Evolutionary conservation across 768 basidiomycete genomes (phyloP).

Genomic region (Suillus fuscotomentosus): DNA sequence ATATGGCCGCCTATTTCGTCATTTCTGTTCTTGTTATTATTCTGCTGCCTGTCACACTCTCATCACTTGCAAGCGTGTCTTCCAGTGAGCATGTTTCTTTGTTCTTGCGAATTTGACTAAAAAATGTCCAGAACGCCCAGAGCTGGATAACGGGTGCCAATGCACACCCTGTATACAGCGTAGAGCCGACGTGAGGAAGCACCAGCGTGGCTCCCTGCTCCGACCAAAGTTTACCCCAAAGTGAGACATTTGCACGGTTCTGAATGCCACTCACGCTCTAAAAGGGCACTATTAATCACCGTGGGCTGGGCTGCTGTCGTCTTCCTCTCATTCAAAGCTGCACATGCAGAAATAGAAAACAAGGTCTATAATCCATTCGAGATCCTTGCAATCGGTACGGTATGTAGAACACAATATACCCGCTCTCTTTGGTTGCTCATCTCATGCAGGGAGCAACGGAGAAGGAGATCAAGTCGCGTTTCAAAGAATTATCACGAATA

Average conservation of each 20-base stretch:
- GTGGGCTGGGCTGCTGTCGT: conserved; percentile 76
- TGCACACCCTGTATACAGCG: conserved; percentile 63
- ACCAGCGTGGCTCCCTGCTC: conserved; percentile 46
- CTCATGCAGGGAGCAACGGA: conserved; percentile 58
- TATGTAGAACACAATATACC: conserved; percentile 33
- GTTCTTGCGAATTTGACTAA: conserved; percentile 8
- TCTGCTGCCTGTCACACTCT: conserved; percentile 74
- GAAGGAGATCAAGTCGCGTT: conserved; percentile 95
- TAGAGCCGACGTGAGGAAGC: conserved; percentile 41
- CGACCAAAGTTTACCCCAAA: conserved; percentile 48
- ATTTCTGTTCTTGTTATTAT: conserved; percentile 86
- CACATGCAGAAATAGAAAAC: conserved; percentile 51
- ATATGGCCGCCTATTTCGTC: conserved; percentile 88
- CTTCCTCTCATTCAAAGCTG: conserved; percentile 65
- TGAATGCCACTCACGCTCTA: conserved; percentile 6
- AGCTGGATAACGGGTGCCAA: conserved; percentile 49
- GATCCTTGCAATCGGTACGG: conserved; percentile 77
- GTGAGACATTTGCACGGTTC: conserved; percentile 34
- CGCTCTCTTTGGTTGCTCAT: conserved; percentile 2
- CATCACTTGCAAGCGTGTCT: conserved; percentile 38
- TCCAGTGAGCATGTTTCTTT: conserved; percentile 39
- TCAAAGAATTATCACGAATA: conserved; percentile 84
- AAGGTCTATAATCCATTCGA: conserved; percentile 92
- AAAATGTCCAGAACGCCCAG: conserved; percentile 29
- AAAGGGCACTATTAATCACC: conserved; percentile 58